These are phyloP conservation scores for Aspergillus sclerotioniger DNA, from an alignment of 495 filamentous ascomycete genomes.

Conservation along the genomic window DNA sequence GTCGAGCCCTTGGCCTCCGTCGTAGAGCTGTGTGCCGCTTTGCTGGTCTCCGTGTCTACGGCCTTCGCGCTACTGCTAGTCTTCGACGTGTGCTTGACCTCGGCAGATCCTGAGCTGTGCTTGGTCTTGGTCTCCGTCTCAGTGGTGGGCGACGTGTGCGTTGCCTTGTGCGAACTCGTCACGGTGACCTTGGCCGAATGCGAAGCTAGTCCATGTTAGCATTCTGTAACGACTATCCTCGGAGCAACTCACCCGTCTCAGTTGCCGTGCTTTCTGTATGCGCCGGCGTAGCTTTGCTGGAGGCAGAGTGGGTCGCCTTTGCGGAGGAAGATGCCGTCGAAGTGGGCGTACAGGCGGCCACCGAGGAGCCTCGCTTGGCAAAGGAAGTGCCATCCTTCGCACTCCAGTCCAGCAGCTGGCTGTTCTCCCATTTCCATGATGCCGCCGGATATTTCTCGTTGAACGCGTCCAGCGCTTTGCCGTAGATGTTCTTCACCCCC, in stretches of 20 bases:
- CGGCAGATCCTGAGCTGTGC: neutral
- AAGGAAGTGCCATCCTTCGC: neutral
- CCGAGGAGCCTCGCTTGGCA: neutral
- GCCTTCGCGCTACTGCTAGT: neutral
- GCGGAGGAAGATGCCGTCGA: neutral
- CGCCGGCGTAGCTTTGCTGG: neutral
- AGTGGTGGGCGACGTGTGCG: neutral
- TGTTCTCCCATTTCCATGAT: neutral
- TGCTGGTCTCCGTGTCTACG: neutral
- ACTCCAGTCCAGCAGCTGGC: neutral
- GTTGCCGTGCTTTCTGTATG: neutral
- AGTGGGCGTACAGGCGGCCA: constrained; percentile 1
- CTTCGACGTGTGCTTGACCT: neutral
- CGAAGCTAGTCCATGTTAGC: neutral
- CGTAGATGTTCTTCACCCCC: neutral
- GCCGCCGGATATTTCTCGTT: neutral
- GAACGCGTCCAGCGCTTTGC: neutral
- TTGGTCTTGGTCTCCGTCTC: neutral
- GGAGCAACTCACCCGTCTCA: neutral
- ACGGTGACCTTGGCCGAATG: neutral
- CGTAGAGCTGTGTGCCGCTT: neutral
- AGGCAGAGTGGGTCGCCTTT: neutral
- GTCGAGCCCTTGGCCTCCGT: neutral
- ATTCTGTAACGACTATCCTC: neutral
- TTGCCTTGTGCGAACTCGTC: neutral